Percentiles rank a stretch among this genome's conserved stretches.
These are phyloP conservation scores for thale cress (Arabidopsis thaliana) DNA, from an alignment of 345 rosid species.

Conservation along the genomic window TAIR10.1 NC_003070.9:6869001-6869500, in stretches of 20 bases:
- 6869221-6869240: conserved; percentile 38
- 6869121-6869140: conserved; percentile 18
- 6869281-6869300: conserved; percentile 34
- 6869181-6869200: conserved; percentile 38
- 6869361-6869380: conserved; percentile 1
- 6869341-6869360: conserved; percentile 12
- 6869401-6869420: not conserved
- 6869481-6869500: not conserved
- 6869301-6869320: conserved; percentile 38
- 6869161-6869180: not conserved
- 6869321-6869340: conserved; percentile 18
- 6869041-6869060: conserved; percentile 10
- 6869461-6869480: not conserved
- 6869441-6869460: not conserved
- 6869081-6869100: conserved; percentile 29
- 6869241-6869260: conserved; percentile 29
- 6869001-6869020: conserved; percentile 2
- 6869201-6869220: conserved; percentile 41
- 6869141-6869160: conserved; percentile 10
- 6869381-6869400: not conserved
- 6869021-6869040: not conserved
- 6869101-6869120: conserved; percentile 33
- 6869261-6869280: conserved; percentile 35
- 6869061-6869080: conserved; percentile 14
- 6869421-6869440: not conserved